Evolutionary conservation across 2,329 filamentous ascomycete genomes (phyloP), one percentile per base, ranked within the genome.

Genomic region (Cordyceps tenuipes): DNA sequence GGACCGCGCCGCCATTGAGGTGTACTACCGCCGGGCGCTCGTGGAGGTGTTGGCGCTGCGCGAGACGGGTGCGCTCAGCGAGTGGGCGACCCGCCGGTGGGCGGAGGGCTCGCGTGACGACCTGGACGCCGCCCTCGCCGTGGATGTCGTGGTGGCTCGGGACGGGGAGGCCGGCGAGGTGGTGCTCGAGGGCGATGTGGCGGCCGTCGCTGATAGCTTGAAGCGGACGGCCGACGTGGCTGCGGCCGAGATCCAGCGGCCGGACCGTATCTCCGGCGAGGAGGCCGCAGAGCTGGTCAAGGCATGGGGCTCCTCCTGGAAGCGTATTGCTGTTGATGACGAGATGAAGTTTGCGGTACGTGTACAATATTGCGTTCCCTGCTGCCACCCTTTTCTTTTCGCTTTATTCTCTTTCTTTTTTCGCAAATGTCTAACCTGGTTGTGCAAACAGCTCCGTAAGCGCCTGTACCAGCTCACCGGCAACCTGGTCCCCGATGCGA

Each of bases 381-480:
- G 5, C 7, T 29, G 3, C 19, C 44, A 2, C 43, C 43, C 9
- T 47, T 43, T 1, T 13, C n/a, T n/a, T n/a, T n/a, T n/a, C n/a
- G n/a, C n/a, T n/a, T n/a, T n/a, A 6, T 21, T 17, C 17, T 5
- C 6, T n/a, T 23, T 23, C 23, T 23, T 23, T 23, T 4, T 19
- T 8, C 15, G 21, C 9, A 36, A 36, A n/a, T 51, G 23, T n/a
- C 60, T 61, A 29, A 61, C 55, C 34, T 13, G 7, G 5, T 1
- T 44, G 12, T 5, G 49, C 5, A n/a, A 17, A 23, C 65, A 97
- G 92, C 80, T 94, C 64, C 77, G 86, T 68, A 96, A 96, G 76
- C 87, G 90, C 62, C 77, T 91, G 63, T 84, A 88, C 71, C 89
- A 94, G 71, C 79, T 96, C 62, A 92, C 88, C n/a, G 90, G 90